Conservation (phyloP, 2,329 filamentous ascomycete species). For the Pseudopyricularia cyperi region DNA sequence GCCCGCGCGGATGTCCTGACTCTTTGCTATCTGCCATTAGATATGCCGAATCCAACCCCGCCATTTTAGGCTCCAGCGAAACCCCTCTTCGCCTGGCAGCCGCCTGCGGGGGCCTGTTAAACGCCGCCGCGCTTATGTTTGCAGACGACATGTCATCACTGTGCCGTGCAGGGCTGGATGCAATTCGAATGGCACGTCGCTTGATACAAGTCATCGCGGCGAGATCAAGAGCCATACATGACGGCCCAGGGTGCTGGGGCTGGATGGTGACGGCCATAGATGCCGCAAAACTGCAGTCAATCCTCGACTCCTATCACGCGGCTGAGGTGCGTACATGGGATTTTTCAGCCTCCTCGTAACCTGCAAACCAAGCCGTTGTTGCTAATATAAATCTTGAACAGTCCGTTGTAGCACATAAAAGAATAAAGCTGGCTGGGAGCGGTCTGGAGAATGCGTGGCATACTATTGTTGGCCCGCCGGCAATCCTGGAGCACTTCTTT, state of each 20-base stretch:
- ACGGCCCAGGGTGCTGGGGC: neutral
- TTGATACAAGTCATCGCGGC: neutral
- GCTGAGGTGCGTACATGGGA: too few species aligned
- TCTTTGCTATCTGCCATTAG: neutral
- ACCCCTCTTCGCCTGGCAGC: neutral
- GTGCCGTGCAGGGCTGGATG: neutral
- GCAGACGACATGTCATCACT: neutral
- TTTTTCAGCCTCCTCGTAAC: too few species aligned
- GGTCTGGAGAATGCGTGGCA: neutral
- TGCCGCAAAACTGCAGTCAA: neutral
- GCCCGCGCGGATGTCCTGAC: too few species aligned
- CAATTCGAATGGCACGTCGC: neutral
- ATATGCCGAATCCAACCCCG: neutral
- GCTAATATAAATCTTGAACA: too few species aligned
- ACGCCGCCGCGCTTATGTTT: neutral
- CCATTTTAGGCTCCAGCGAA: neutral
- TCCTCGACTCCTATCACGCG: neutral
- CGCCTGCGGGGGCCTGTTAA: neutral
- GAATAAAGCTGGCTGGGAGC: neutral
- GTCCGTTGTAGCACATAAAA: too few species aligned
- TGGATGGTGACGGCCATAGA: neutral
- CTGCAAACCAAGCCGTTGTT: too few species aligned
- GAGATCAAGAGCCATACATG: neutral
- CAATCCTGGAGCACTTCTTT: neutral
- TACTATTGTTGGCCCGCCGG: neutral